Base-by-base conservation (phyloP, 768 basidiomycete genomes). In the Agaricus subrufescens region DNA sequence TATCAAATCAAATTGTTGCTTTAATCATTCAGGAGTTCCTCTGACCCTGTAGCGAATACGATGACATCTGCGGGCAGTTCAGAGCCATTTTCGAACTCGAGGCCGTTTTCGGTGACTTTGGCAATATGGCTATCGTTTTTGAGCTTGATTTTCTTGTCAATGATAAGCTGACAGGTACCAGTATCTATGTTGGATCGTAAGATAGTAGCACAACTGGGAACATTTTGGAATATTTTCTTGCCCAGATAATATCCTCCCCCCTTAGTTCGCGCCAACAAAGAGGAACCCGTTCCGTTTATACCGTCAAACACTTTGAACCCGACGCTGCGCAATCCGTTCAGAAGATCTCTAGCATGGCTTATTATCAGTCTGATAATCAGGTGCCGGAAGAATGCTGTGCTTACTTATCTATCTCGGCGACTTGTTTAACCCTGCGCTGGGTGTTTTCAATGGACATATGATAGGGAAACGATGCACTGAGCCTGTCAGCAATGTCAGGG, bases 141-240 rank as follows among this genome's bases (percentile, higher is more conserved):
- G 59, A 89, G 69, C 65, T 87, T 86, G 71, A 89, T 86, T 65
- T 85, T 83, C 12, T 84, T 82, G 58, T 86, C 82, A 29, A 80
- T 75, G 59, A 88, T 81, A 58, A 81, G 69, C 64, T 83, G 77
- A 56, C 78, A 78, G 3, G 77, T 82, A 56, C 85, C 86, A 49
- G 78, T 78, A 60, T 85, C 83, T 85, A 46, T 15, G 1, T 30
- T 11, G 43, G 9, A 34, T 31, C 34, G 7, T 34, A 34, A 34
- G 11, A 39, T 23, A n/a, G 10, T 9, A 27, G 30, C 26, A 31
- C 27, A 37, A n/a, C 14, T 12, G 1, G 19, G 29, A 12, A 2
- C 11, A n/a, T 23, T 23, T 23, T 12, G n/a, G 25, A n/a, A 40
- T 15, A 25, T 3, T 4, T 58, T 66, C 8, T 3, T 25, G 72